Evolutionary conservation across 805 yeast genomes (phyloP).

Genomic region (Candida ponderosae): DNA sequence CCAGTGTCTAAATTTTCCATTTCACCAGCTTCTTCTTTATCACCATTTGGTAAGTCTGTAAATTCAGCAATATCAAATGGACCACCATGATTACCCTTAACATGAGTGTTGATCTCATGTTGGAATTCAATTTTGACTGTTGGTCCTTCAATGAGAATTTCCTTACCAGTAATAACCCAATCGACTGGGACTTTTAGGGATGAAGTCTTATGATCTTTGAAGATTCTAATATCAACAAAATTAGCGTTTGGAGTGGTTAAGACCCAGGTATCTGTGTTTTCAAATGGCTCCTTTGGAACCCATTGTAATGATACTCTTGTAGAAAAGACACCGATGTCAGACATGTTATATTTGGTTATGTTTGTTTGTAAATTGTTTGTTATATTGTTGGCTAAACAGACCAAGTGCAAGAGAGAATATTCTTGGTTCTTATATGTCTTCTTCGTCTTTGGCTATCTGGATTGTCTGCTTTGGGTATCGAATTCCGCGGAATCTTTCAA

Average conservation of each 20-base stretch:
- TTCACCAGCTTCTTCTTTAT: conserved; percentile 41
- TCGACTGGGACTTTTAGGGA: conserved; percentile 8
- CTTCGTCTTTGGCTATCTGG: no score
- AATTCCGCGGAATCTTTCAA: no score
- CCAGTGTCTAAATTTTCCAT: conserved; percentile 42
- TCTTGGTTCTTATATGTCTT: no score
- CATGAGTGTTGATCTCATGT: conserved; percentile 4
- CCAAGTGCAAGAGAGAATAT: no score
- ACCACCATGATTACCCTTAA: conserved; percentile 14
- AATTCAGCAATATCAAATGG: conserved; percentile 37
- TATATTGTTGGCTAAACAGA: no score
- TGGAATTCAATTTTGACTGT: conserved; percentile 5
- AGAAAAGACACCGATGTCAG: conserved; percentile 15
- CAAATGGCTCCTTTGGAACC: conserved; percentile 34
- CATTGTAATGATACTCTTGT: conserved; percentile 46
- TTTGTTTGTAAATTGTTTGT: no score
- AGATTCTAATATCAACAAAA: conserved; percentile 39
- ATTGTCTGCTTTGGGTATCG: no score
- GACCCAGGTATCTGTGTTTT: conserved; percentile 41
- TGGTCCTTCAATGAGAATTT: conserved; percentile 11
- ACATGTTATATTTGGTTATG: no score
- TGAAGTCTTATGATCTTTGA: conserved; percentile 5
- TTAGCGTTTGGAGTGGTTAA: conserved; percentile 33
- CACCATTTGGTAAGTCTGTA: conserved; percentile 27
- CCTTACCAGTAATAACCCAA: conserved; percentile 26